These are phyloP conservation scores for Talaromyces rugulosus DNA, from an alignment of 2,329 filamentous ascomycete species.

Conservation along the genomic window DNA sequence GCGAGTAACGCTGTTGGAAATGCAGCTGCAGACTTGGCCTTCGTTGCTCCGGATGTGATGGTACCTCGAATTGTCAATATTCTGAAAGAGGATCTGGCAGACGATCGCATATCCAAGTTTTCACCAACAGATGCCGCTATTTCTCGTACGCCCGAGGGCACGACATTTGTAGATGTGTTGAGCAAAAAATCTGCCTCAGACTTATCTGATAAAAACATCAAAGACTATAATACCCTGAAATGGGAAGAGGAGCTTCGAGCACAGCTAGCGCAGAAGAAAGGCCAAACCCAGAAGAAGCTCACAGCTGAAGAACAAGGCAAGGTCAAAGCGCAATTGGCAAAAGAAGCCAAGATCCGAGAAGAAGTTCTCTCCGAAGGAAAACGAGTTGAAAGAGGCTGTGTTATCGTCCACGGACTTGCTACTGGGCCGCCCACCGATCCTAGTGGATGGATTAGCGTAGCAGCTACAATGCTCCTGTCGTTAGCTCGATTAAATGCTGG, in stretches of 20 bases:
- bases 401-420: constrained; percentile 77
- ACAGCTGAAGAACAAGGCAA: constrained; percentile 84
- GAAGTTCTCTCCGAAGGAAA: constrained; percentile 67
- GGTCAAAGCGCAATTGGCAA: constrained; percentile 83
- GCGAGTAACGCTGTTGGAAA: constrained; percentile 68
- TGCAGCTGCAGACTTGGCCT: constrained; percentile 85
- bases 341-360: constrained; percentile 74
- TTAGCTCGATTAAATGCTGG: constrained; percentile 73
- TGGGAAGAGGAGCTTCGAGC: constrained; percentile 92
- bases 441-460: constrained; percentile 79
- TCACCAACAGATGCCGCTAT: constrained; percentile 90
- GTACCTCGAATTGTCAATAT: constrained; percentile 71
- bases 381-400: constrained; percentile 74
- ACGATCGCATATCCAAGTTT: constrained; percentile 64
- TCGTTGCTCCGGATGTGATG: constrained; percentile 81
- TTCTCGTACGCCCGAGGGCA: constrained; percentile 83
- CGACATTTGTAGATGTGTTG: constrained; percentile 83
- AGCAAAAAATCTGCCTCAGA: constrained; percentile 70
- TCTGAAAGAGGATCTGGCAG: constrained; percentile 69
- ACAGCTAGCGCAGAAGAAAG: constrained; percentile 90
- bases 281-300: constrained; percentile 77
- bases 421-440: constrained; percentile 86
- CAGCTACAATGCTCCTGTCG: constrained; percentile 66
- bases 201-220: constrained; percentile 79
- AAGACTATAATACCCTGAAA: constrained; percentile 92